These are phyloP conservation scores for Rhizophlyctis rosea DNA, from an alignment of 192 early-diverging fungal species.

Conservation along the genomic window DNA sequence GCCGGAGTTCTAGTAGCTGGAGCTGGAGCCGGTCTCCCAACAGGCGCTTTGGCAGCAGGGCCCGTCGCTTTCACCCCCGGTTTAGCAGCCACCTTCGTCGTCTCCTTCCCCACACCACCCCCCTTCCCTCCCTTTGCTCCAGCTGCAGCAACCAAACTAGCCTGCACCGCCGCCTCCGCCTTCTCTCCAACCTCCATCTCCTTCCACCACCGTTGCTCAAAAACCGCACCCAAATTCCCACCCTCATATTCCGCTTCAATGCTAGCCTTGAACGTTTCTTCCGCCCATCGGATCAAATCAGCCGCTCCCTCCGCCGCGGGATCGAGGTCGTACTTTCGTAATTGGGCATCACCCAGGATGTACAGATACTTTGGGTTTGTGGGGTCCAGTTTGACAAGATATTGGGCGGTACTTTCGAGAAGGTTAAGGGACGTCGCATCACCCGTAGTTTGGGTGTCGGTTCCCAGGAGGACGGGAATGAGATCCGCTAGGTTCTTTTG, in stretches of 20 bases:
- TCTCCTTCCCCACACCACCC: background rate
- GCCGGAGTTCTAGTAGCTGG: too few species aligned
- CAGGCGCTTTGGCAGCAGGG: slow-evolving; percentile 7
- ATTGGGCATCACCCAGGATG: slow-evolving; percentile 22
- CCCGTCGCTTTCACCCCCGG: background rate
- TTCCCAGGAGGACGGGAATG: background rate
- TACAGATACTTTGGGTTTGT: slow-evolving; percentile 6
- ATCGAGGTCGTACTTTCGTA: slow-evolving; percentile 23
- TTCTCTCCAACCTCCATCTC: background rate
- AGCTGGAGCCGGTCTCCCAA: too few species aligned
- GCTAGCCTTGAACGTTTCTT: slow-evolving; percentile 32
- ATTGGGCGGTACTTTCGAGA: slow-evolving; percentile 8
- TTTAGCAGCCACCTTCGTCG: background rate
- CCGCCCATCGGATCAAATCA: slow-evolving; percentile 21
- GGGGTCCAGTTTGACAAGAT: slow-evolving; percentile 7
- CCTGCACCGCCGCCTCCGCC: too few species aligned
- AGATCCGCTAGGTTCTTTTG: background rate
- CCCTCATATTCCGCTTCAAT: slow-evolving; percentile 18
- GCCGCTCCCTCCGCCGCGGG: background rate
- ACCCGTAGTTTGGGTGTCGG: background rate
- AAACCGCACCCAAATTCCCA: background rate
- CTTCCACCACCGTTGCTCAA: slow-evolving; percentile 1
- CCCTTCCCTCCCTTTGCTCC: slow-evolving; percentile 15
- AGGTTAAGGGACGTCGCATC: background rate
- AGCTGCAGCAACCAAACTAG: too few species aligned